Evolutionary conservation across 495 filamentous ascomycete species (phyloP).

Genomic region (Penicillium diatomitis): DNA sequence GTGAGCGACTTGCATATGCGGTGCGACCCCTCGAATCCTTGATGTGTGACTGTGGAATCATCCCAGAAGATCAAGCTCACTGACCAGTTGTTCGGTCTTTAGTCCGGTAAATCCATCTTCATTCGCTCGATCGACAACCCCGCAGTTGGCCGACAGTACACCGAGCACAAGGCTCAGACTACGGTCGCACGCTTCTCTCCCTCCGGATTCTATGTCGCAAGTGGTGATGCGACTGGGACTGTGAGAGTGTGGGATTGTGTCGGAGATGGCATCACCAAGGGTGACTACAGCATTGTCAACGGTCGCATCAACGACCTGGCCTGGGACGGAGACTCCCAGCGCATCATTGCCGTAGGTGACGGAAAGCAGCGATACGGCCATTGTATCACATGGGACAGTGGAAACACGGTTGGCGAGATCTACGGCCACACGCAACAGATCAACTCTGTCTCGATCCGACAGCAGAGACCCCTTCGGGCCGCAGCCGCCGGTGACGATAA

Average conservation of each 20-base stretch:
- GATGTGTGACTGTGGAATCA: not conserved
- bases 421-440: conserved; percentile 81
- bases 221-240: conserved; percentile 73
- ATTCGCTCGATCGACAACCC: conserved; percentile 88
- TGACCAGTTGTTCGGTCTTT: not conserved
- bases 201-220: conserved; percentile 92
- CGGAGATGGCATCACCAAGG: conserved; percentile 50
- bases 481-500: conserved; percentile 87
- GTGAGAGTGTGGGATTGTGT: conserved; percentile 82
- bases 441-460: conserved; percentile 83
- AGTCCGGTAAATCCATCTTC: conserved; percentile 97
- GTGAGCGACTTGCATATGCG: conserved; percentile 87
- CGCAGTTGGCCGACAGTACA: conserved; percentile 74
- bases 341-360: conserved; percentile 91
- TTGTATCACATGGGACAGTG: conserved; percentile 90
- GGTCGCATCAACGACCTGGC: conserved; percentile 92
- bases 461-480: conserved; percentile 80
- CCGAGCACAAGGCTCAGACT: conserved; percentile 73
- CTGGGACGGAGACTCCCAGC: conserved; percentile 95
- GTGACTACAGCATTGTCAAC: conserved; percentile 90
- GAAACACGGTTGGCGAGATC: conserved; percentile 91
- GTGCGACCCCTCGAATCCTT: conserved; percentile 40
- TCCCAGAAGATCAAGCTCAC: not conserved
- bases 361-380: conserved; percentile 91
- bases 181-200: conserved; percentile 93